Evolutionary conservation across 1,284 basidiomycete genomes (phyloP).

Genomic region (Pholiota adiposa): DNA sequence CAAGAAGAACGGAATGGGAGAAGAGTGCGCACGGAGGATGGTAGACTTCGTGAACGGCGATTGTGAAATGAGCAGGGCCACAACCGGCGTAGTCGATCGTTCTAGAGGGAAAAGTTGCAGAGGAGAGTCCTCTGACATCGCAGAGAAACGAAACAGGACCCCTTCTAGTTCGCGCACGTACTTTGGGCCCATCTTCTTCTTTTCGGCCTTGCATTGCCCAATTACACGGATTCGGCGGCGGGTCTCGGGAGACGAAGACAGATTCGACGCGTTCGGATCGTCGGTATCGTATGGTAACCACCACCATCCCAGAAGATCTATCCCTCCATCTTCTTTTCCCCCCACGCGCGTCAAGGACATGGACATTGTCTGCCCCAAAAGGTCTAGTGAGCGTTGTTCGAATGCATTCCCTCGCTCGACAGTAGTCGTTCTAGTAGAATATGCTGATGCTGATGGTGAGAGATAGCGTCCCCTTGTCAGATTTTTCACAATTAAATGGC

Average conservation of each 20-base stretch:
- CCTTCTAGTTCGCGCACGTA: conserved; percentile 90
- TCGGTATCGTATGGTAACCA: conserved; percentile 49
- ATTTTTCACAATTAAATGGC: not conserved
- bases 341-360: conserved; percentile 84
- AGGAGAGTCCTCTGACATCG: conserved; percentile 11
- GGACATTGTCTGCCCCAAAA: conserved; percentile 69
- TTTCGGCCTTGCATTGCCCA: conserved; percentile 91
- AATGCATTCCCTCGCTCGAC: conserved; percentile 68
- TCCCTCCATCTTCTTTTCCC: conserved; percentile 82
- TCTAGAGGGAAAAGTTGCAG: not conserved
- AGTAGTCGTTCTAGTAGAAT: conserved; percentile 23
- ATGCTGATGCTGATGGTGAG: not conserved
- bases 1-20: conserved; percentile 75
- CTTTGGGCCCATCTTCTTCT: conserved; percentile 76
- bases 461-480: not conserved
- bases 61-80: conserved; percentile 78
- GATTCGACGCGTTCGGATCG: not conserved
- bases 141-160: conserved; percentile 59
- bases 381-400: conserved; percentile 67
- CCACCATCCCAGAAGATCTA: conserved; percentile 95
- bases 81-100: conserved; percentile 37
- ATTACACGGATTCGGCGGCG: conserved; percentile 70
- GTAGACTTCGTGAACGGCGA: conserved; percentile 76
- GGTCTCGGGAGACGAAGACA: conserved; percentile 16
- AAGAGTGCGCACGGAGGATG: conserved; percentile 69